Evolutionary conservation across 208 protist species (phyloP).

Genomic region (Borovskyia barvae): DNA sequence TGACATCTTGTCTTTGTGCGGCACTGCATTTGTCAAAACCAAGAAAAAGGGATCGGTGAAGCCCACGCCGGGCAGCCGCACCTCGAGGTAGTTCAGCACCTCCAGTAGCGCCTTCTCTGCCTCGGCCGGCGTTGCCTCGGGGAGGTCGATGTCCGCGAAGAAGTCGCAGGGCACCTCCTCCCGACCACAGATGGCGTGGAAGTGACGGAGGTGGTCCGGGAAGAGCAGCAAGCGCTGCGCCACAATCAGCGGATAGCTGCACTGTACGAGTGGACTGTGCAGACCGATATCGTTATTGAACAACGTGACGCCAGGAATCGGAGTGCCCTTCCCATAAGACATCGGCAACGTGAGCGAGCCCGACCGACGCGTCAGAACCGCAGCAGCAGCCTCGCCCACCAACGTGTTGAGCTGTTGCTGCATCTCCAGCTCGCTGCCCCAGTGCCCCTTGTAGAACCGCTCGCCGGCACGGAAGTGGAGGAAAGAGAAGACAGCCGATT

Average conservation of each 20-base stretch:
- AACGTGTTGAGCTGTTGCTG: slow-evolving; percentile 17
- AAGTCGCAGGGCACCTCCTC: slow-evolving; percentile 83
- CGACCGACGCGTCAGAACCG: background rate
- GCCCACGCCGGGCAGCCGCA: slow-evolving; percentile 70
- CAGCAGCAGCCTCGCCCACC: background rate
- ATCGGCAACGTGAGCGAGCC: background rate
- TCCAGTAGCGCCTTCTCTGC: slow-evolving; percentile 64
- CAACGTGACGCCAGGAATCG: slow-evolving; percentile 27
- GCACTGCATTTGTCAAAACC: slow-evolving; percentile 69
- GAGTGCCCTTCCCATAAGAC: slow-evolving; percentile 16
- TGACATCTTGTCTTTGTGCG: slow-evolving; percentile 53
- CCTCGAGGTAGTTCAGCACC: slow-evolving; percentile 76
- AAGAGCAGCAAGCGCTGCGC: slow-evolving; percentile 76
- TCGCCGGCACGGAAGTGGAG: slow-evolving; percentile 36
- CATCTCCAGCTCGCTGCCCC: slow-evolving; percentile 22
- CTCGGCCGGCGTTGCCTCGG: slow-evolving; percentile 25
- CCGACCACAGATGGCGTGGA: slow-evolving; percentile 74
- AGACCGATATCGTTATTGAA: slow-evolving; percentile 56
- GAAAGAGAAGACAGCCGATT: slow-evolving; percentile 70
- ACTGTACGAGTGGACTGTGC: slow-evolving; percentile 30
- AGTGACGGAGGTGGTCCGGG: slow-evolving; percentile 55
- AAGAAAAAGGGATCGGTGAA: slow-evolving; percentile 77
- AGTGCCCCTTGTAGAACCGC: slow-evolving; percentile 40
- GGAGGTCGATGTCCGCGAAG: slow-evolving; percentile 77
- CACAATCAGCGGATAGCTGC: slow-evolving; percentile 53